Conservation (phyloP, 1,139 yeast genomes). For the Nakaseomyces nivariensis region DNA sequence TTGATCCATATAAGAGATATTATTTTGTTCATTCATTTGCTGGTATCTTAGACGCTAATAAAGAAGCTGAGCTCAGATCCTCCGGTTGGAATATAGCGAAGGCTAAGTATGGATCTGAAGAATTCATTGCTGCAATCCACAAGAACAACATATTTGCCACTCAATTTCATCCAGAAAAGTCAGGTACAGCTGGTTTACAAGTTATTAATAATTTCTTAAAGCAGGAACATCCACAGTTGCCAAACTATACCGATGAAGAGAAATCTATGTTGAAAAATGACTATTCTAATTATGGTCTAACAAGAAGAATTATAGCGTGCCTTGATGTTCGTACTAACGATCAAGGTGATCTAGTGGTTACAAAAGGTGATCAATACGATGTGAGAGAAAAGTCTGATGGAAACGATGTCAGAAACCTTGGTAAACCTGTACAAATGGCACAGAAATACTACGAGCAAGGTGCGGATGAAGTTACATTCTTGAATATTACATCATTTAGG, state of each 20-base stretch:
- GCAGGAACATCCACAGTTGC: constrained; percentile 33
- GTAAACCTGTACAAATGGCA: constrained; percentile 92
- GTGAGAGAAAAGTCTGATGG: constrained; percentile 62
- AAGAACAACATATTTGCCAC: constrained; percentile 81
- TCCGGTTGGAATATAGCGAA: constrained; percentile 73
- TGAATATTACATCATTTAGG: constrained; percentile 89
- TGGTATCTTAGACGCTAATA: constrained; percentile 42
- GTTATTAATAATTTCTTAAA: constrained; percentile 63
- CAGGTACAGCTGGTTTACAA: constrained; percentile 80
- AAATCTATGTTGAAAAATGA: constrained; percentile 31
- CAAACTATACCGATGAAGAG: constrained; percentile 16
- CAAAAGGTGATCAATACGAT: constrained; percentile 96
- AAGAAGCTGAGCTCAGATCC: constrained; percentile 27
- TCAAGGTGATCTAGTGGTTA: constrained; percentile 86
- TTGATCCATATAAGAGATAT: constrained; percentile 59
- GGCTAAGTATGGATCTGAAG: constrained; percentile 68
- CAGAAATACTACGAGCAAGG: constrained; percentile 84
- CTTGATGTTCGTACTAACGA: constrained; percentile 94
- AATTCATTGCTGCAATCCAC: constrained; percentile 73
- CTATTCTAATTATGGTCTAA: constrained; percentile 55
- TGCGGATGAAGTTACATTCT: constrained; percentile 91
- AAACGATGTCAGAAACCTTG: constrained; percentile 71
- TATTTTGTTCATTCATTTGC: constrained; percentile 95
- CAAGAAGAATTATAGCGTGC: constrained; percentile 90
- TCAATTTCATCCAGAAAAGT: constrained; percentile 96